phyloP scores from a whole-genome alignment of 768 basidiomycete species.

The Auricularia sp. region DNA sequence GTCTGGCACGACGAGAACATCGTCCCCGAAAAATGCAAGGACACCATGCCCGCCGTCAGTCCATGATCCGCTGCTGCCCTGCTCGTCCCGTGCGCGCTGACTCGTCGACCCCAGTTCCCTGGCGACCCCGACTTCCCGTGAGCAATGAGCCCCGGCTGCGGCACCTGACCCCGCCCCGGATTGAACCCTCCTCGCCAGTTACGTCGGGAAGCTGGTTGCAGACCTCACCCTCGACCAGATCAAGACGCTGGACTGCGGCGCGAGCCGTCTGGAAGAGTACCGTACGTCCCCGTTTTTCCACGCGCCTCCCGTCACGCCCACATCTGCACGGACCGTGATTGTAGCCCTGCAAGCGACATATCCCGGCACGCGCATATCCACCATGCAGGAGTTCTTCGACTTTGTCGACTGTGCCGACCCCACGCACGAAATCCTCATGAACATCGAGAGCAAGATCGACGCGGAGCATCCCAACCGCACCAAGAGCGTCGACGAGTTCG shows the following conservation, averaged over 20 bases:
- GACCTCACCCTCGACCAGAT: slow-evolving; percentile 71
- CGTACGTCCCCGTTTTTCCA: slow-evolving; percentile 32
- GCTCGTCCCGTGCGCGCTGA: not conserved
- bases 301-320: slow-evolving; percentile 3
- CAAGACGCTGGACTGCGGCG: slow-evolving; percentile 74
- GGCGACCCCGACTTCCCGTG: slow-evolving; percentile 50
- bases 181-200: slow-evolving; percentile 16
- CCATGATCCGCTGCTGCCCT: not conserved
- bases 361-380: slow-evolving; percentile 61
- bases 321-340: not conserved
- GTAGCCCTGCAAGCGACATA: slow-evolving; percentile 55
- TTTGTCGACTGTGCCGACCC: slow-evolving; percentile 69
- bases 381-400: slow-evolving; percentile 61
- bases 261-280: slow-evolving; percentile 44
- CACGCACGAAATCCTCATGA: slow-evolving; percentile 50
- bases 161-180: not conserved
- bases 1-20: slow-evolving; percentile 78
- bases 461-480: slow-evolving; percentile 43
- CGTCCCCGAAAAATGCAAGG: slow-evolving; percentile 49
- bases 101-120: slow-evolving; percentile 28
- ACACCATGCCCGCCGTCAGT: slow-evolving; percentile 54
- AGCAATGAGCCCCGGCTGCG: not conserved
- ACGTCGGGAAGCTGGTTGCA: slow-evolving; percentile 68
- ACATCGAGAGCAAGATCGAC: slow-evolving; percentile 73
- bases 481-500: slow-evolving; percentile 46